phyloP scores from a whole-genome alignment of 2,329 filamentous ascomycete genomes.

The Diaporthe sp. region DNA sequence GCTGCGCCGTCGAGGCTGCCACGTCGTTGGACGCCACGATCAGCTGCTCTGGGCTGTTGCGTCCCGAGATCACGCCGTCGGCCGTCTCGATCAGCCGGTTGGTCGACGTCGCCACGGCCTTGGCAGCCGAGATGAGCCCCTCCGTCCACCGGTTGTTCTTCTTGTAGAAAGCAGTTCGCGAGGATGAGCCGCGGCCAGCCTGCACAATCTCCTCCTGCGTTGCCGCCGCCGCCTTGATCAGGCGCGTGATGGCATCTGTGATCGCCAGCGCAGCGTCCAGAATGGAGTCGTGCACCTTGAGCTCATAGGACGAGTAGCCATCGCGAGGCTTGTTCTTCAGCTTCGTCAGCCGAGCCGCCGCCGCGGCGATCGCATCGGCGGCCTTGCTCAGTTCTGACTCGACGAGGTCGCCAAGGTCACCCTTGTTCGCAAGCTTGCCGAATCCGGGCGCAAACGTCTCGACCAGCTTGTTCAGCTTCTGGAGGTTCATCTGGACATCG shows the following conservation, averaged over 20 bases:
- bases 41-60: constrained; percentile 94
- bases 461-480: constrained; percentile 92
- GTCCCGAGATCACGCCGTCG: constrained; percentile 90
- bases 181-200: constrained; percentile 87
- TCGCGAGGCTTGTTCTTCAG: constrained; percentile 97
- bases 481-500: constrained; percentile 93
- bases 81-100: constrained; percentile 98
- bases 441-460: constrained; percentile 92
- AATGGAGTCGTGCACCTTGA: constrained; percentile 95
- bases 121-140: constrained; percentile 95
- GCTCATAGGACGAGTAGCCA: constrained; percentile 93
- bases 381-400: constrained; percentile 93
- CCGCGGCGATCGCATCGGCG: constrained; percentile 93
- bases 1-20: constrained; percentile 93
- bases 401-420: constrained; percentile 92
- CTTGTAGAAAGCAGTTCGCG: constrained; percentile 96
- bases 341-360: constrained; percentile 88
- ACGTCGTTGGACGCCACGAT: constrained; percentile 99
- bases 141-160: constrained; percentile 99
- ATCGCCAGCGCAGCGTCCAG: constrained; percentile 93
- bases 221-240: constrained; percentile 93
- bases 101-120: constrained; percentile 92
- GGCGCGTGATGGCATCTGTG: constrained; percentile 90
- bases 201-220: constrained; percentile 98
- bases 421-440: constrained; percentile 80